Evolutionary conservation across 2,329 filamentous ascomycete genomes (phyloP), one percentile per base, ranked within the genome.

Genomic region (Pezicula radicicola): DNA sequence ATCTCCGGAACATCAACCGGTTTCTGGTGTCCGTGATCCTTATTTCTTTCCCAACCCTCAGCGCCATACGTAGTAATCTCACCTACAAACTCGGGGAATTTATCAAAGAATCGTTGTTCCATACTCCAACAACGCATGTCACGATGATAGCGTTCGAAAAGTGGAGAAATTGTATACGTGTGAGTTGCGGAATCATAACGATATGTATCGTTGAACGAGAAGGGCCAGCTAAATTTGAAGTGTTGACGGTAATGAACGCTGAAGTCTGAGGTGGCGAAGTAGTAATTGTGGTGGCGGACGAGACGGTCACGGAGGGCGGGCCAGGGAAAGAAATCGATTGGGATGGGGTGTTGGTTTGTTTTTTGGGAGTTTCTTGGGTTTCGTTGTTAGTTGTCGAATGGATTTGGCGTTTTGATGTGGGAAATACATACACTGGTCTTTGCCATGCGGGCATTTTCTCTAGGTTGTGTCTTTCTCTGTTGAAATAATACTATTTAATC

Each of bases 251-350:
- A 59, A 21, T 47, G 27, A 6, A 51, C 40, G 9, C 47, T 50
- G 36, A 59, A 57, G 8, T 56, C 54, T 13, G 27, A 15, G 4
- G 45, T 55, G 4, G 36, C 33, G 37, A 56, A 57, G 35, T 57
- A 59, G 28, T 49, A 48, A 16, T 47, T 44, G 36, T 59, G 52
- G 30, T 51, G 47, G 5, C 41, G n/a, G 10, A 57, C 49, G 8
- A 59, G 55, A 8, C 50, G 55, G 21, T 59, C 56, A 13, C 56
- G 56, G 15, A 59, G 43, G 5, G 49, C 52, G 12, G 56, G 56
- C 52, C 56, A 59, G 3, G 51, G 51, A 16, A 59, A 59, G 39
- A 59, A 59, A 21, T 55, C 56, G 16, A 59, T 55, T 6, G 55
- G 44, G 4, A 59, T 39, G 9, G 56, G 56, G 50, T 59, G 56